phyloP scores from a whole-genome alignment of 2,329 filamentous ascomycete species.

The Byssochlamys sp. region DNA sequence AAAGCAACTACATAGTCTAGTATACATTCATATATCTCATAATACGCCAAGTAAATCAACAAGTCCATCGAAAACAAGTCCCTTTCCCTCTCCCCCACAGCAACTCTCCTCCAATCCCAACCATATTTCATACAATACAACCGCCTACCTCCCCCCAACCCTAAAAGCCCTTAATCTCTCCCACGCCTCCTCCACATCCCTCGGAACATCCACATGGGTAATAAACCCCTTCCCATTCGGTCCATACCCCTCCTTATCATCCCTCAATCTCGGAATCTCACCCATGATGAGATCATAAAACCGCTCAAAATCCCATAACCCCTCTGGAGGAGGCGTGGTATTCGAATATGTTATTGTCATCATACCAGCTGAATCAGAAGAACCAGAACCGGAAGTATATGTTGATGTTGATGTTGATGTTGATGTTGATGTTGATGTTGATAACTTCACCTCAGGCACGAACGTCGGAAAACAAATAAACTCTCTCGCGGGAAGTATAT shows the following conservation, averaged over 20 bases:
- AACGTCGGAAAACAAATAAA: neutral
- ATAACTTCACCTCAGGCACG: neutral
- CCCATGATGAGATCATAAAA: conserved; percentile 37
- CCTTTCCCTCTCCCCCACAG: no score
- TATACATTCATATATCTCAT: no score
- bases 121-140: neutral
- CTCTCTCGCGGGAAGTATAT: neutral
- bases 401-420: neutral
- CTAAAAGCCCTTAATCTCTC: conserved; percentile 3
- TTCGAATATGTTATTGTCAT: neutral
- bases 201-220: conserved; percentile 34
- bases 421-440: neutral
- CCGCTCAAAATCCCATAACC: conserved; percentile 30
- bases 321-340: conserved; percentile 3
- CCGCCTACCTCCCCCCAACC: neutral
- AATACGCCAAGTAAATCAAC: no score
- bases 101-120: no score
- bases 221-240: conserved; percentile 37
- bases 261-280: conserved; percentile 36
- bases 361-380: neutral
- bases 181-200: conserved; percentile 28
- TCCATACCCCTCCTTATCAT: conserved; percentile 37
- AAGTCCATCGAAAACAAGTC: no score
- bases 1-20: no score
- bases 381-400: neutral